phyloP scores from a whole-genome alignment of 2,329 filamentous ascomycete species.

The Botrytis sinoallii region DNA sequence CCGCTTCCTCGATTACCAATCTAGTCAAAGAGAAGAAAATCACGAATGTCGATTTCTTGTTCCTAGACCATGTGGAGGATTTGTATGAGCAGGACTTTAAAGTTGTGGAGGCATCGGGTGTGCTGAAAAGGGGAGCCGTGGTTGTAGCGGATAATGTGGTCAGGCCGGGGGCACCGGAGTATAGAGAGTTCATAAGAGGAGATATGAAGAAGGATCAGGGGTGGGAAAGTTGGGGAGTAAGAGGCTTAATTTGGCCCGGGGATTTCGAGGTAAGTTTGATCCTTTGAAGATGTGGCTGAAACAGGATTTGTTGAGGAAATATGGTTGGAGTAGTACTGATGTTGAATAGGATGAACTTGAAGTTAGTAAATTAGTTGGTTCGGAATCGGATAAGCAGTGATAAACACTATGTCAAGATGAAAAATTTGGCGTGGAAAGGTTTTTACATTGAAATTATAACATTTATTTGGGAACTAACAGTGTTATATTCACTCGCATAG shows the following conservation, averaged over 20 bases:
- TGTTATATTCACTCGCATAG: background rate
- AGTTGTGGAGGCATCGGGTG: constrained; percentile 64
- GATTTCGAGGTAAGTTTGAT: constrained; percentile 21
- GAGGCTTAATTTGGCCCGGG: constrained; percentile 21
- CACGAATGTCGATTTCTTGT: constrained; percentile 64
- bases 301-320: too few relatives aligned
- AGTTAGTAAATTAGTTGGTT: constrained; percentile 6
- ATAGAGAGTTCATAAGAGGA: constrained; percentile 63
- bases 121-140: constrained; percentile 59
- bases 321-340: background rate
- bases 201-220: constrained; percentile 34
- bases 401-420: background rate
- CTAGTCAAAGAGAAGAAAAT: constrained; percentile 54
- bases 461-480: background rate
- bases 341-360: constrained; percentile 21
- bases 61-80: constrained; percentile 76
- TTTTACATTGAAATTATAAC: background rate
- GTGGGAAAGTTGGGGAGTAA: constrained; percentile 27
- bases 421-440: too few relatives aligned
- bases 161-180: constrained; percentile 65
- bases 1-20: constrained; percentile 57
- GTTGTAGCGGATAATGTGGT: constrained; percentile 68
- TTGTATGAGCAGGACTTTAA: constrained; percentile 71
- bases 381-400: background rate
- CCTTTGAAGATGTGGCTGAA: background rate